phyloP scores from a whole-genome alignment of 1,139 yeast species.

The Geotrichum bryndzae region DNA sequence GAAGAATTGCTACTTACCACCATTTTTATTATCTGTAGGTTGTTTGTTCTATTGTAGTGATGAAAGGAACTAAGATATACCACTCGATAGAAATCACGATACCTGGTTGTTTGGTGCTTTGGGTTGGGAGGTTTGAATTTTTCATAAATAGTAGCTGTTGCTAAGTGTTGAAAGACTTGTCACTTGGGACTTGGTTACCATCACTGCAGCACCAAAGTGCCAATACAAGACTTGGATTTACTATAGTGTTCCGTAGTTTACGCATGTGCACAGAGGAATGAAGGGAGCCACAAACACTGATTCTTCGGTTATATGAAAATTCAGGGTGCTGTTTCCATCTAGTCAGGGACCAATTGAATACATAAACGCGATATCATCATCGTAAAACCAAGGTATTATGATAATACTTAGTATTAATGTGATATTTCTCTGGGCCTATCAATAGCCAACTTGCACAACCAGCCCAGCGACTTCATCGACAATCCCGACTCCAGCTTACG shows the following conservation, averaged over 20 bases:
- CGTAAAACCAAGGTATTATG: neutral
- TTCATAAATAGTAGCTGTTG: neutral
- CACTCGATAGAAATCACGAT: neutral
- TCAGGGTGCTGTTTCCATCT: neutral
- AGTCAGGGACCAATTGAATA: neutral
- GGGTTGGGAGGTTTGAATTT: neutral
- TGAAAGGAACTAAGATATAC: neutral
- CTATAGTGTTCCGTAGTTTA: neutral
- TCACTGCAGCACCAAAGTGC: neutral
- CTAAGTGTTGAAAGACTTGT: neutral
- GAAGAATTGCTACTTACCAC: neutral
- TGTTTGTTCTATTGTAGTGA: neutral
- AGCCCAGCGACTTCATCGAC: neutral
- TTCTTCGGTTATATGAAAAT: neutral
- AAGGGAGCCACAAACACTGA: neutral
- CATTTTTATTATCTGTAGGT: neutral
- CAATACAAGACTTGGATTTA: neutral
- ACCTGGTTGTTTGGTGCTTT: neutral
- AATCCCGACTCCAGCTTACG: neutral
- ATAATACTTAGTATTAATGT: too few species aligned
- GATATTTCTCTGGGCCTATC: neutral
- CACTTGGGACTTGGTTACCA: neutral
- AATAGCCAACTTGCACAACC: too few species aligned
- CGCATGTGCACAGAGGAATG: neutral
- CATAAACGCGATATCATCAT: neutral